These are phyloP conservation scores for Paxillus involutus DNA, from an alignment of 768 basidiomycete genomes.

Conservation along the genomic window DNA sequence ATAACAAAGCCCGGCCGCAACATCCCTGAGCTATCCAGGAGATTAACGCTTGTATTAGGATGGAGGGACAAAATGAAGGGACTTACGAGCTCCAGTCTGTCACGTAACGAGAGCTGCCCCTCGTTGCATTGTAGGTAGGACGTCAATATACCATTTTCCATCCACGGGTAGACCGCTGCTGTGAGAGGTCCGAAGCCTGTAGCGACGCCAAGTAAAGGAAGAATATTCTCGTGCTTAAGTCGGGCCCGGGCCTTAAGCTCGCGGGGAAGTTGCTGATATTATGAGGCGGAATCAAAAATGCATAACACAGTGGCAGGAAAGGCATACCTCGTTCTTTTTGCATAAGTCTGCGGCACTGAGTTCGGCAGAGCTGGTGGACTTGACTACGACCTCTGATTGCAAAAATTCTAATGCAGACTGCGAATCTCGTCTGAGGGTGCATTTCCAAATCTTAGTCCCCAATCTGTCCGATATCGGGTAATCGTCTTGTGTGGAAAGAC, in stretches of 20 bases:
- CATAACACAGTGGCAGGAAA: no score
- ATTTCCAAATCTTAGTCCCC: conserved; percentile 25
- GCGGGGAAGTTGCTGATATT: conserved; percentile 16
- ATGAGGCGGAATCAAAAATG: not conserved
- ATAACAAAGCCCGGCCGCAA: conserved; percentile 14
- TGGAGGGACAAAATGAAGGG: no score
- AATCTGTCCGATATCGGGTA: conserved; percentile 24
- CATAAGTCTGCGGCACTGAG: conserved; percentile 1
- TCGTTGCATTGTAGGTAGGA: conserved; percentile 15
- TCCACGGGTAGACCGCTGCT: conserved; percentile 30
- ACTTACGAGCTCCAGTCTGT: conserved; percentile 19
- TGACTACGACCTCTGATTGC: conserved; percentile 4
- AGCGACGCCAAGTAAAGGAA: conserved; percentile 20
- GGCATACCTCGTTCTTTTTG: conserved; percentile 9
- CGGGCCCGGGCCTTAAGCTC: conserved; percentile 25
- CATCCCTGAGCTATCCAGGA: conserved; percentile 7
- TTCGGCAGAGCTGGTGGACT: not conserved
- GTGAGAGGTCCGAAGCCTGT: conserved; percentile 25
- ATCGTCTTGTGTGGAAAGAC: not conserved
- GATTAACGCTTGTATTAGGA: no score
- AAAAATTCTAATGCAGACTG: not conserved
- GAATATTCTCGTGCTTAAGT: conserved; percentile 22
- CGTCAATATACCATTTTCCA: conserved; percentile 20
- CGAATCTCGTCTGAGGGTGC: conserved; percentile 18
- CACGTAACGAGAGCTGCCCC: conserved; percentile 1